Evolutionary conservation across 805 yeast genomes (phyloP).

Genomic region (Pichia phayaonensis): DNA sequence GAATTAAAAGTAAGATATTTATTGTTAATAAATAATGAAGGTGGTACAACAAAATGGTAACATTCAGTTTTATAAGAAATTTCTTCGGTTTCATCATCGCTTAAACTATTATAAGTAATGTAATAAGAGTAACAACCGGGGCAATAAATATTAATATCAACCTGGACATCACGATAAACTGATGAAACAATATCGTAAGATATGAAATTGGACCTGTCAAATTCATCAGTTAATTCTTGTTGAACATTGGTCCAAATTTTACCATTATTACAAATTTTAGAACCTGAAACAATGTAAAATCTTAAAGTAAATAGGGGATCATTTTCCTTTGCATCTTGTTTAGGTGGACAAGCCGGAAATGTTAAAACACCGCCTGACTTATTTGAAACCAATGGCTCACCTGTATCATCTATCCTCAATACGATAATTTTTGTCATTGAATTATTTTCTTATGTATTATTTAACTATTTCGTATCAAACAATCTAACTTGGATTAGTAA

Average conservation of each 20-base stretch:
- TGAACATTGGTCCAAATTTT: slow-evolving; percentile 71
- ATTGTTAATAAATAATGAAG: slow-evolving; percentile 53
- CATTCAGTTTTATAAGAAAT: slow-evolving; percentile 43
- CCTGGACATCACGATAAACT: slow-evolving; percentile 54
- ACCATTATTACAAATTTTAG: slow-evolving; percentile 65
- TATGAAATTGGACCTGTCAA: slow-evolving; percentile 50
- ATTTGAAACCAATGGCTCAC: slow-evolving; percentile 36
- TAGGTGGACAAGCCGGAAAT: slow-evolving; percentile 39
- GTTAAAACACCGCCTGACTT: slow-evolving; percentile 40
- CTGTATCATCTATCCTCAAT: slow-evolving; percentile 38
- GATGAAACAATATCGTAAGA: slow-evolving; percentile 44
- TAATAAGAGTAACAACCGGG: slow-evolving; percentile 83
- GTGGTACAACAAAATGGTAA: slow-evolving; percentile 74
- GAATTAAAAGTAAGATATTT: slow-evolving; percentile 64
- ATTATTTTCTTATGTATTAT: neutral
- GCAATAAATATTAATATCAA: slow-evolving; percentile 51
- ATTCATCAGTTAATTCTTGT: slow-evolving; percentile 31
- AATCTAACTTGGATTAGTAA: too few species aligned
- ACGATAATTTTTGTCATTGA: slow-evolving; percentile 34
- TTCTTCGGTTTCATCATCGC: slow-evolving; percentile 19
- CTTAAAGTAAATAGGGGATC: slow-evolving; percentile 42
- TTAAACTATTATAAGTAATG: slow-evolving; percentile 42
- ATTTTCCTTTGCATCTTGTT: slow-evolving; percentile 23
- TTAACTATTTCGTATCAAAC: neutral
- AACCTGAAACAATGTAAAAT: slow-evolving; percentile 66